These are phyloP conservation scores for Epicoccum nigrum DNA, from an alignment of 2,329 filamentous ascomycete genomes.

Conservation along the genomic window DNA sequence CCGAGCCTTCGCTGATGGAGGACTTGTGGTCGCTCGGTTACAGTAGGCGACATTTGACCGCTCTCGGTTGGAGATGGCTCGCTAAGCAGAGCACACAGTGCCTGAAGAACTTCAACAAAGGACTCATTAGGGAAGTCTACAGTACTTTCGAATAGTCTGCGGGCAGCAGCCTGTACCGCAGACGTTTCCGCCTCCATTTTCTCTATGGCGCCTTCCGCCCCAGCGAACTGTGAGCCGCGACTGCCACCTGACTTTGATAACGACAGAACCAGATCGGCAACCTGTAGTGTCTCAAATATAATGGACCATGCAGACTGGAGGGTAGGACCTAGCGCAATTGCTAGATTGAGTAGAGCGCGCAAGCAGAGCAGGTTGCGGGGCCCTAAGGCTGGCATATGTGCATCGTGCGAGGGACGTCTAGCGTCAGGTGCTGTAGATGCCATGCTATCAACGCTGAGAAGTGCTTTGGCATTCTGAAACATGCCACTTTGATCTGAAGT, in stretches of 20 bases:
- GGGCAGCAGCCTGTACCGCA: slow-evolving; percentile 86
- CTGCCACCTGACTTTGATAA: slow-evolving; percentile 38
- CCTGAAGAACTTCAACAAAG: slow-evolving; percentile 77
- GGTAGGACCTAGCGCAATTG: slow-evolving; percentile 90
- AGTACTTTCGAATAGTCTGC: slow-evolving; percentile 88
- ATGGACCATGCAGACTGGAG: slow-evolving; percentile 87
- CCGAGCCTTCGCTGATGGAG: slow-evolving; percentile 50
- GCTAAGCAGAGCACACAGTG: slow-evolving; percentile 74
- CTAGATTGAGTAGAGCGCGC: slow-evolving; percentile 88
- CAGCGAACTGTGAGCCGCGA: slow-evolving; percentile 29
- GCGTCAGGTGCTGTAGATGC: slow-evolving; percentile 58
- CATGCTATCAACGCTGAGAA: slow-evolving; percentile 76
- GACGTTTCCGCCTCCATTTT: slow-evolving; percentile 75
- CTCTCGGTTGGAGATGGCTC: slow-evolving; percentile 29
- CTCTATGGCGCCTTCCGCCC: slow-evolving; percentile 36
- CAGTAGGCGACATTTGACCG: slow-evolving; percentile 31
- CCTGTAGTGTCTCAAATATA: slow-evolving; percentile 86
- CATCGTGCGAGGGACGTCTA: slow-evolving; percentile 63
- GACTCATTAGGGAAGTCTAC: slow-evolving; percentile 84
- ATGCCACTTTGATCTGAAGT: slow-evolving; percentile 63
- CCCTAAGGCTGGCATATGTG: slow-evolving; percentile 64
- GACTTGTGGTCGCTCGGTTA: slow-evolving; percentile 33
- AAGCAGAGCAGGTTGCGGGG: slow-evolving; percentile 90
- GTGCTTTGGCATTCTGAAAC: slow-evolving; percentile 71
- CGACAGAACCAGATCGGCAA: slow-evolving; percentile 84